Evolutionary conservation across 1,139 yeast genomes (phyloP), one percentile per base, ranked within the genome.

Genomic region (Yamadazyma diddensiae): DNA sequence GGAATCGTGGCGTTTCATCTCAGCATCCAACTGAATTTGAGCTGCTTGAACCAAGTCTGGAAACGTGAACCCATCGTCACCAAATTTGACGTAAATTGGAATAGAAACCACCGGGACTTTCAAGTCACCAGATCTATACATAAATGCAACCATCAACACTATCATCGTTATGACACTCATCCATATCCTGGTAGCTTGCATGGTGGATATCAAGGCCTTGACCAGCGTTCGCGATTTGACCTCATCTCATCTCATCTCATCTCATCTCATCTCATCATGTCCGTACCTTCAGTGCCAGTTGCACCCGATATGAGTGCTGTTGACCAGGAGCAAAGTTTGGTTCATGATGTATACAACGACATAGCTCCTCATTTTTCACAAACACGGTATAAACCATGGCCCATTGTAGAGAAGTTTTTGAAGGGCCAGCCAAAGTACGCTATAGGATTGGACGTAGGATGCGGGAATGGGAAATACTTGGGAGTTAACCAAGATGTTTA

Each of bases 351-450:
- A 2, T 92, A 92, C 61, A 85, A 92, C 50, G 85, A 85, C 42
- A 92, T 92, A 23, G 98, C 98, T 0, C 52, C 80, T 9, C 98
- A 94, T 55, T 92, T 92, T 55, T 88, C 97, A 3, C 82, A 82
- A 45, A 92, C 98, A 0, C 64, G 98, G 25, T 92, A 88, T 59
- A 90, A 86, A 62, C 97, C 97, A 17, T 92, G 98, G 98, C 98
- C 98, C 5, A 80, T 88, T 11, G 98, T 94, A 12, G 86, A 84
- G 35, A 60, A 68, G 41, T 92, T 83, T 52, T 61, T 92, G 30
- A 53, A 49, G 14, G 47, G 42, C 5, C 57, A 62, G 33, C 35
- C 46, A 3, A 59, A 59, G 23, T 58, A 63, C 37, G 51, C 70
- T 1, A 28, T 75, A 3, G 82, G 82, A 3, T 50, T 75, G 19